Percentiles rank a stretch among this genome's conserved stretches.
phyloP scores from a whole-genome alignment of 805 yeast species.

The Debaryomyces hansenii region DNA sequence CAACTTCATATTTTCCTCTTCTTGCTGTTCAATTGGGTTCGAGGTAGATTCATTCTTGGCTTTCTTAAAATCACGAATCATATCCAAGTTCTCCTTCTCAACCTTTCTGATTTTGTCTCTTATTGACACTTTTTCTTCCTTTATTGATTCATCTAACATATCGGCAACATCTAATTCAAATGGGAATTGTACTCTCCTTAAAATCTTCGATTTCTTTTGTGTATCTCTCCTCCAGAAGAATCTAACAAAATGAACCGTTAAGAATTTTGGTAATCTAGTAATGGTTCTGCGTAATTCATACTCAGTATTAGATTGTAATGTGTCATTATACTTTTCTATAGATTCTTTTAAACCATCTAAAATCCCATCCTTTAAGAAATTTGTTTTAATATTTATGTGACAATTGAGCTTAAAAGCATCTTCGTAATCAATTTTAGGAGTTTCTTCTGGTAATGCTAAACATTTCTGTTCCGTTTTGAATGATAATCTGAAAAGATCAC shows the following conservation, averaged over 20 bases:
- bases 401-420: constrained; percentile 80
- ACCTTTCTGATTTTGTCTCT: constrained; percentile 78
- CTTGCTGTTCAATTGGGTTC: constrained; percentile 56
- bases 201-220: constrained; percentile 84
- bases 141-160: constrained; percentile 76
- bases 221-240: constrained; percentile 96
- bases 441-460: constrained; percentile 43
- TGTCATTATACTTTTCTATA: constrained; percentile 74
- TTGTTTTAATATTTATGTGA: constrained; percentile 82
- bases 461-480: constrained; percentile 67
- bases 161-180: constrained; percentile 88
- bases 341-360: constrained; percentile 70
- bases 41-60: constrained; percentile 34
- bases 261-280: constrained; percentile 78
- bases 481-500: constrained; percentile 61
- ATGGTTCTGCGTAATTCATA: constrained; percentile 64
- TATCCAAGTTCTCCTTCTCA: constrained; percentile 72
- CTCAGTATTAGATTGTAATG: constrained; percentile 66
- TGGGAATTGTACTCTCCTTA: constrained; percentile 93
- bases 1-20: constrained; percentile 52
- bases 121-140: constrained; percentile 60
- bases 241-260: constrained; percentile 90
- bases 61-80: constrained; percentile 71
- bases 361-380: constrained; percentile 85
- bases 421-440: constrained; percentile 22